Evolutionary conservation across 805 yeast species (phyloP), one percentile per base, ranked within the genome.

Genomic region (Lipomyces spencermartinsiae): DNA sequence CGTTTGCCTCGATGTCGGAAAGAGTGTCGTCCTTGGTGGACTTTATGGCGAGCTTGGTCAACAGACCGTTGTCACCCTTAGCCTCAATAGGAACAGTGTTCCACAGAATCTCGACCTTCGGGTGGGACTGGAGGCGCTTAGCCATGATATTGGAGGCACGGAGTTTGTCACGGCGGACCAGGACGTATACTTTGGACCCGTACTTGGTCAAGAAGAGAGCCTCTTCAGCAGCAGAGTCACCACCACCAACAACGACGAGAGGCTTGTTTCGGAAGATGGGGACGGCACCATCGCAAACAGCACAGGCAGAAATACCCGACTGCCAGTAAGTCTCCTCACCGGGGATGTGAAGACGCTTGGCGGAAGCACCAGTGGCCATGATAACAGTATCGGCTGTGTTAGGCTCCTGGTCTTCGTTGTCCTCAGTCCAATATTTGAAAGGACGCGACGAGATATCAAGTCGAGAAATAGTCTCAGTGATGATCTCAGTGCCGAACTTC

Each of bases 301-400:
- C 99, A 85, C 99, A 95, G 19, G 99, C 99, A 74, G 97, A 91
- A 74, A 95, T 95, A 80, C 99, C 99, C 80, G 90, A 90, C 84
- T 95, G 99, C 99, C 99, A 95, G 87, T 95, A 95, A 46, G 86
- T 85, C 74, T 95, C 98, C 83, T 95, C 99, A 76, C 99, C 99
- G 68, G 98, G 97, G 70, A 95, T 83, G 78, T 86, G 82, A 82
- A 95, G 85, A 84, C 99, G 91, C 85, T 89, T 92, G 68, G 99
- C 99, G 54, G 97, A 90, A 29, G 99, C 99, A 78, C 99, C 99
- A 59, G 99, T 95, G 73, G 99, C 97, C 71, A 95, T 80, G 74
- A 95, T 88, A 63, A 95, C 87, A 43, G 98, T 91, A 76, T 95
- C 99, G 39, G 98, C 89, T 68, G 97, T 91, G 80, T 89, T 84